Conservation (phyloP, 108 stramenopile species). For the Aurantiochytrium sp. region DNA sequence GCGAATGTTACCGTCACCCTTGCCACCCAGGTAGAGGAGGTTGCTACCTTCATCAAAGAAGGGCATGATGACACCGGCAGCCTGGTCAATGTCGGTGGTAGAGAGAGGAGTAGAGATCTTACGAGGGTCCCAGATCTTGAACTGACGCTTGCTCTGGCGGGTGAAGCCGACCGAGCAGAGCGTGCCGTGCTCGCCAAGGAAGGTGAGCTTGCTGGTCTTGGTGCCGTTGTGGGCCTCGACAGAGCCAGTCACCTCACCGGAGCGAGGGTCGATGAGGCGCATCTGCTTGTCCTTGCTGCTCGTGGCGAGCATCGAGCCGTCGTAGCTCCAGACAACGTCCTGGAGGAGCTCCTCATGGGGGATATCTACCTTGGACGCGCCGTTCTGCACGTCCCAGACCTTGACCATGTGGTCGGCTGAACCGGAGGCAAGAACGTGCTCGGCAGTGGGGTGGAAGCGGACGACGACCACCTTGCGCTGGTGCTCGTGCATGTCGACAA, state of each 20-base stretch:
- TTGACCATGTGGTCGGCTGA: constrained; percentile 79
- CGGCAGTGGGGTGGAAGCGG: constrained; percentile 83
- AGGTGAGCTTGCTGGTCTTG: constrained; percentile 77
- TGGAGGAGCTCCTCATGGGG: constrained; percentile 72
- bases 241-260: constrained; percentile 50
- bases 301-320: constrained; percentile 74
- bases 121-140: constrained; percentile 95
- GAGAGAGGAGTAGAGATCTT: constrained; percentile 63
- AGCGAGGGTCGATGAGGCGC: constrained; percentile 76
- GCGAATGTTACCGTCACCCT: constrained; percentile 97
- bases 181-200: constrained; percentile 75
- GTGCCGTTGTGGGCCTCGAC: constrained; percentile 78
- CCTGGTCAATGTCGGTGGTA: constrained; percentile 81
- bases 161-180: constrained; percentile 84
- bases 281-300: constrained; percentile 90
- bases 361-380: constrained; percentile 54
- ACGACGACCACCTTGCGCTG: constrained; percentile 81
- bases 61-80: constrained; percentile 91
- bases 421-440: constrained; percentile 72
- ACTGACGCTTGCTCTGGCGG: constrained; percentile 75
- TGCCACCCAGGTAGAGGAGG: constrained; percentile 92
- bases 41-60: constrained; percentile 83
- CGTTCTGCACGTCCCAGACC: constrained; percentile 90
- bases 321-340: constrained; percentile 88
- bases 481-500: constrained; percentile 82